These are phyloP conservation scores for Coemansia sp. DNA, from an alignment of 192 early-diverging fungal genomes.

Conservation along the genomic window DNA sequence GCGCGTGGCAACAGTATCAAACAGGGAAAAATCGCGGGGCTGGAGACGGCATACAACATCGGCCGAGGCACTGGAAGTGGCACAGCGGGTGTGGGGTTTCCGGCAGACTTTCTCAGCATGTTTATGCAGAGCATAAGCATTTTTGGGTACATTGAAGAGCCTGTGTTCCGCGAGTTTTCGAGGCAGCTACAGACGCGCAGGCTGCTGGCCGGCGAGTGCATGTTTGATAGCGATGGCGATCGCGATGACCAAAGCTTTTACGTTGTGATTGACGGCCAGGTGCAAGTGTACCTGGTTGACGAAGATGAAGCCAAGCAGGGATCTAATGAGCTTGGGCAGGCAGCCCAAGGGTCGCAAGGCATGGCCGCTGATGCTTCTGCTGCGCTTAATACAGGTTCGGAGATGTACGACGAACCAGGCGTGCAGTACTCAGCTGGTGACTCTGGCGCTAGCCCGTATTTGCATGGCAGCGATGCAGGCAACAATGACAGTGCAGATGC, in stretches of 20 bases:
- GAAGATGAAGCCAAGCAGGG: background rate
- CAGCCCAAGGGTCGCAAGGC: background rate
- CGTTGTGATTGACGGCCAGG: constrained; percentile 92
- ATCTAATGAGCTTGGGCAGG: background rate
- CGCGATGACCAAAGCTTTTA: constrained; percentile 74
- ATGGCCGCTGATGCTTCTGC: background rate
- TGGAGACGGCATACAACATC: background rate
- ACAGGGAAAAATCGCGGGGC: background rate
- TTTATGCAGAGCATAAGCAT: constrained; percentile 77
- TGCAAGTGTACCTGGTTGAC: constrained; percentile 78
- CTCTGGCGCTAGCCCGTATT: constrained; percentile 3
- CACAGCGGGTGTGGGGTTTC: constrained; percentile 23
- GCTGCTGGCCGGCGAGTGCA: constrained; percentile 70
- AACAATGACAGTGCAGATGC: constrained; percentile 8
- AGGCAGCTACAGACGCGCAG: constrained; percentile 80
- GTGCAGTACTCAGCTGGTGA: constrained; percentile 40
- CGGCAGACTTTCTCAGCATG: constrained; percentile 52
- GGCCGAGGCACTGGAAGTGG: background rate
- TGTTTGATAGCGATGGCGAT: constrained; percentile 69
- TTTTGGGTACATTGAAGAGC: constrained; percentile 95
- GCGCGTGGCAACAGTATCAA: constrained; percentile 19
- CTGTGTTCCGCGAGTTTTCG: constrained; percentile 94
- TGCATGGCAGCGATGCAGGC: background rate
- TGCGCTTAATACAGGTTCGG: background rate
- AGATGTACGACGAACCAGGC: constrained; percentile 3